Conservation (phyloP, 441 rosid genomes). For the Populus hybrid region DNA sequence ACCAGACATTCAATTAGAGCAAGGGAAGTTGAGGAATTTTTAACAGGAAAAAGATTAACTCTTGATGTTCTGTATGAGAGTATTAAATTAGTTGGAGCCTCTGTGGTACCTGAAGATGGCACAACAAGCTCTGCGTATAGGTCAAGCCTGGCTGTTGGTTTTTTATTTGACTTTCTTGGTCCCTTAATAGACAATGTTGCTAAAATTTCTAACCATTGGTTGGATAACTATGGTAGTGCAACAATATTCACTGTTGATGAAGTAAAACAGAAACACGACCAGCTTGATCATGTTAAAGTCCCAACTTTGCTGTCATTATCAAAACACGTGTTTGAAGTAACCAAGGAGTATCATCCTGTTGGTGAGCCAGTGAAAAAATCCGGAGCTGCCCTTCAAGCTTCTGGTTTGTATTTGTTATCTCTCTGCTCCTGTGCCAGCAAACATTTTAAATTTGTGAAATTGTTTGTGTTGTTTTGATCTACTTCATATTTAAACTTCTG, state of each 20-base stretch:
- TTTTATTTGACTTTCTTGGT: conserved; percentile 60
- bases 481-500: neutral
- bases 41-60: conserved; percentile 50
- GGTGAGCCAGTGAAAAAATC: conserved; percentile 65
- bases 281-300: conserved; percentile 13
- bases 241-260: conserved; percentile 15
- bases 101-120: conserved; percentile 54
- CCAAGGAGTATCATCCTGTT: conserved; percentile 56
- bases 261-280: conserved; percentile 18
- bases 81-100: conserved; percentile 47
- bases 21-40: conserved; percentile 53
- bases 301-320: conserved; percentile 57
- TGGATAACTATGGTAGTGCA: conserved; percentile 17
- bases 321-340: conserved; percentile 56
- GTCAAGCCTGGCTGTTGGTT: conserved; percentile 78
- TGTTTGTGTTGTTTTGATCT: conserved; percentile 41
- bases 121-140: conserved; percentile 47
- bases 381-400: conserved; percentile 81
- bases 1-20: conserved; percentile 70
- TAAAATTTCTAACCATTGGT: conserved; percentile 20
- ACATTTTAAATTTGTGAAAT: neutral
- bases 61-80: conserved; percentile 51
- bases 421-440: neutral
- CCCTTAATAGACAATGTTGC: conserved; percentile 31
- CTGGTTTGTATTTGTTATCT: conserved; percentile 52